Evolutionary conservation across 1,284 basidiomycete species (phyloP).

Genomic region (Pseudozyma thailandica): DNA sequence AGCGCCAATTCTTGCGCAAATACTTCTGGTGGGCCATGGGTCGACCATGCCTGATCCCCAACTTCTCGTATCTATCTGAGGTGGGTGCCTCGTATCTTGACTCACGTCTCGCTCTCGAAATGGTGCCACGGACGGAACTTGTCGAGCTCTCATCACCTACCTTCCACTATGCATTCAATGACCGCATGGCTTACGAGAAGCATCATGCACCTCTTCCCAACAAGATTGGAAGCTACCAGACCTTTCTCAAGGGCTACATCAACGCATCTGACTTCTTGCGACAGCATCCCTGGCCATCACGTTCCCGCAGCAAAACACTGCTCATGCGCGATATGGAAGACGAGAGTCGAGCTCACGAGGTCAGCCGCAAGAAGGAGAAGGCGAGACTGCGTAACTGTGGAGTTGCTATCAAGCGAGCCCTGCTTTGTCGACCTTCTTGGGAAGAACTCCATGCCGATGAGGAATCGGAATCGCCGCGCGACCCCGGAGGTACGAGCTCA

Average conservation of each 20-base stretch:
- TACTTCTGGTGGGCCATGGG: slow-evolving; percentile 68
- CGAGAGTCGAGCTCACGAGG: slow-evolving; percentile 72
- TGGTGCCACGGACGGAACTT: slow-evolving; percentile 86
- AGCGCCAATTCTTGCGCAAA: slow-evolving; percentile 64
- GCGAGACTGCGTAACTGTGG: slow-evolving; percentile 58
- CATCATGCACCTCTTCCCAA: slow-evolving; percentile 41
- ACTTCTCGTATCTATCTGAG: slow-evolving; percentile 72
- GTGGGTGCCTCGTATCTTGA: slow-evolving; percentile 88
- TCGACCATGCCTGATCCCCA: slow-evolving; percentile 65
- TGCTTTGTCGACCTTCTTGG: slow-evolving; percentile 75
- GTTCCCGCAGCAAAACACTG: slow-evolving; percentile 73
- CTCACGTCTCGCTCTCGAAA: slow-evolving; percentile 77
- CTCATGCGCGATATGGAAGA: slow-evolving; percentile 77
- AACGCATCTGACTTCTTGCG: slow-evolving; percentile 88
- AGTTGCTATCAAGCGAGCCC: slow-evolving; percentile 55
- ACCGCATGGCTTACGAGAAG: slow-evolving; percentile 54
- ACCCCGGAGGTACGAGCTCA: slow-evolving; percentile 5
- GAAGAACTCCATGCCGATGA: slow-evolving; percentile 73
- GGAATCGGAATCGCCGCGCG: slow-evolving; percentile 22
- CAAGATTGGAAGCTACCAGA: slow-evolving; percentile 85
- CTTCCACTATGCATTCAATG: slow-evolving; percentile 62
- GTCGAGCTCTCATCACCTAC: slow-evolving; percentile 77
- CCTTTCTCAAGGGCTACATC: slow-evolving; percentile 84
- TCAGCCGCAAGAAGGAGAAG: slow-evolving; percentile 56
- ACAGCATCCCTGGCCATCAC: slow-evolving; percentile 86